Base-by-base conservation (phyloP, 768 basidiomycete species). In the Dioszegia crocea region DNA sequence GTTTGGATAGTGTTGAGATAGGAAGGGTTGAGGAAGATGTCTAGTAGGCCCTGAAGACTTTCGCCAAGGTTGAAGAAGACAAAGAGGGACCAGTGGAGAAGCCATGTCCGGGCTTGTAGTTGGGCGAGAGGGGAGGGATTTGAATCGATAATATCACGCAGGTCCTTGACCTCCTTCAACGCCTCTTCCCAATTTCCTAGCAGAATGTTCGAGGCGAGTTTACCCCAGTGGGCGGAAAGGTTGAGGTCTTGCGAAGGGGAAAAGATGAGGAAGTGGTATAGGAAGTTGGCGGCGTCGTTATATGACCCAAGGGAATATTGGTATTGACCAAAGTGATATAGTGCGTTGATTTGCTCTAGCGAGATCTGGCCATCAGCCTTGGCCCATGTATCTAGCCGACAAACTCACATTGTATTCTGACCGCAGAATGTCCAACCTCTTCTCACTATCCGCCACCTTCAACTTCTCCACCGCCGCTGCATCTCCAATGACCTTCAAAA, bases 1-100 rank as follows among this genome's bases (percentile, higher is more conserved):
- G 93, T 96, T 77, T 98, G 96, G 76, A 98, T 93, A 12, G 96
- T 97, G 80, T 97, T 96, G 76, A 99, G 88, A 81, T 97, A 98
- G 0, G 89, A 88, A 1, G 93, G 93, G 19, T 88, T 84, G 74
- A 98, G 87, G 86, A 97, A 99, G 0, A 89, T 91, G 74, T 98
- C 96, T 66, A 99, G 86, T 57, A 98, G 86, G 17, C 90, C 84
- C 0, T 88, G 89, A 40, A 92, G 86, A 26, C 91, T 92, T 67
- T 92, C 85, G 0, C 86, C 85, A 78, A 97, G 90, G 80, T 96
- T 97, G 82, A 92, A 99, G 80, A 94, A 98, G 56, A 97, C 91
- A 77, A 97, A 98, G 48, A 99, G 85, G 1, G 88, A 89, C 96
- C 94, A 99, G 79, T 98, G 96, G 6, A 90, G 85, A 60, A 94